Base-by-base conservation (phyloP, 2,329 filamentous ascomycete genomes). In the Zelopaecilomyces penicillatus region DNA sequence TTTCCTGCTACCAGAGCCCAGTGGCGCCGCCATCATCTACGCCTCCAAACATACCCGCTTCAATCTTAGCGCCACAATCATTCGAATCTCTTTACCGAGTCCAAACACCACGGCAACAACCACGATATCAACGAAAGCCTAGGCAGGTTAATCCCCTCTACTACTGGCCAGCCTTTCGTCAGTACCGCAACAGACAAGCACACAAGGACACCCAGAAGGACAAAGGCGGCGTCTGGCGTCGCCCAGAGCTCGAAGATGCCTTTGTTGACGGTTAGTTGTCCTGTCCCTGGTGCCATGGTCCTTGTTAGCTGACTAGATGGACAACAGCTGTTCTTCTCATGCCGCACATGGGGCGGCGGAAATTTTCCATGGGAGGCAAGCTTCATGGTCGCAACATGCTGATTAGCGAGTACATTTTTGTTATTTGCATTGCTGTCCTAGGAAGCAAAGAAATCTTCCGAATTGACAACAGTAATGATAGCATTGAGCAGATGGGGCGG, bases 301-400 rank as follows among this genome's bases (percentile, higher is more conserved):
- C 26, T 10, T 4, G 9, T 41, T 26, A 44, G 46, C 58, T 63
- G 43, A 60, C 47, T 19, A n/a, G 30, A 4, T 11, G 9, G n/a
- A 10, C 39, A 40, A 12, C 34, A 84, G 81, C 80, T 44, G 71
- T 84, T 9, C 65, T 83, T 41, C 66, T 82, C 40, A 81, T 85
- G 59, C 80, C 81, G 37, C 73, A 75, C 52, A 82, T 85, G 73
- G 79, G 79, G 30, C 71, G 80, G 41, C 74, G 77, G 55, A 85
- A 85, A 65, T 82, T 80, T 57, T 79, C 75, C 47, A 80, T 81
- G 65, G 73, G 75, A 50, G 74, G 76, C 32, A 76, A 80, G 57
- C 75, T 77, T 34, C 78, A 81, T 53, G 81, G 82, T 4, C 76
- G 82, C 40, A 85, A 85, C 63, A 82, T 83, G 74, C 70, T 85